Evolutionary conservation across 2,329 filamentous ascomycete species (phyloP).

Genomic region (Penicillium sp.): DNA sequence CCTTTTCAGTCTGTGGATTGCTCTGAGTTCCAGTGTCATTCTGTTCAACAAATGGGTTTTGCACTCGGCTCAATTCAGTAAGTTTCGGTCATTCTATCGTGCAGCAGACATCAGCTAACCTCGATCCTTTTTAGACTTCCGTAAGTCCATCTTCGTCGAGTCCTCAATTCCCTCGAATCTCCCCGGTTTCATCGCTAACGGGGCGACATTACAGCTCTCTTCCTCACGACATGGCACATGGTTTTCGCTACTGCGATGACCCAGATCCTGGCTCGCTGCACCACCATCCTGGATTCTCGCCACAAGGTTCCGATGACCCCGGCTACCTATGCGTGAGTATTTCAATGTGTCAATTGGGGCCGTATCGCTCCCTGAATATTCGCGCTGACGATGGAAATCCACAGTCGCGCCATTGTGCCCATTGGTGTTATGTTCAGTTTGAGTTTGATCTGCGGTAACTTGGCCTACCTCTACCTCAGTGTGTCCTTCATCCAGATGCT

Average conservation of each 20-base stretch:
- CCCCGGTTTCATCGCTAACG: neutral
- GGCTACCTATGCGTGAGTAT: slow-evolving; percentile 64
- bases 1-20: slow-evolving; percentile 72
- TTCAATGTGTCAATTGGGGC: too few relatives aligned
- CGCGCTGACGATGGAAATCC: too few relatives aligned
- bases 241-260: slow-evolving; percentile 88
- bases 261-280: slow-evolving; percentile 83
- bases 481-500: slow-evolving; percentile 99
- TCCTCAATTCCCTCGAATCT: neutral
- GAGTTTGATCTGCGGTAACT: slow-evolving; percentile 91
- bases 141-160: slow-evolving; percentile 29
- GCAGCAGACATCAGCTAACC: slow-evolving; percentile 6
- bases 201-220: slow-evolving; percentile 41
- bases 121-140: slow-evolving; percentile 37
- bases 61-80: slow-evolving; percentile 74
- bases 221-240: slow-evolving; percentile 92
- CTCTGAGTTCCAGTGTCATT: slow-evolving; percentile 85
- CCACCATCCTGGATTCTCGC: slow-evolving; percentile 78
- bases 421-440: slow-evolving; percentile 95
- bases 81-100: slow-evolving; percentile 29
- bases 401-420: slow-evolving; percentile 72
- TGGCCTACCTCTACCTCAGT: slow-evolving; percentile 90
- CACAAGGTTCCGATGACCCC: slow-evolving; percentile 96
- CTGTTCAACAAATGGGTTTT: slow-evolving; percentile 99
- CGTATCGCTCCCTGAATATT: too few relatives aligned